These are phyloP conservation scores for Tylopilus intermedius DNA, from an alignment of 768 basidiomycete genomes.

Conservation along the genomic window DNA sequence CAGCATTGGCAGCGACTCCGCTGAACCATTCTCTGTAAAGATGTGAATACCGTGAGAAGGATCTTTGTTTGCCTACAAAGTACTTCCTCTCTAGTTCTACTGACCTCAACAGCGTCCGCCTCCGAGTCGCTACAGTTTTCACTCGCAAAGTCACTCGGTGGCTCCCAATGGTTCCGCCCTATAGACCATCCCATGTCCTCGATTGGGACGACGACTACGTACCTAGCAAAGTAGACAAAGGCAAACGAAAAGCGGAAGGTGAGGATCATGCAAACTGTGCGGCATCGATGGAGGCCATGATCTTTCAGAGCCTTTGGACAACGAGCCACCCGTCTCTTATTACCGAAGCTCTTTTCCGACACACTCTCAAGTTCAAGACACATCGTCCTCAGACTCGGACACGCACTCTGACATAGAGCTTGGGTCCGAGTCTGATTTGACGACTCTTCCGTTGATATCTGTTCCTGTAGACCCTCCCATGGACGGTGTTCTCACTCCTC, in stretches of 20 bases:
- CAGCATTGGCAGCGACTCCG: too few species aligned
- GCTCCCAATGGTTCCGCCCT: slow-evolving; percentile 8
- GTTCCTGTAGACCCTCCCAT: not conserved
- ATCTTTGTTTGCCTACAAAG: too few species aligned
- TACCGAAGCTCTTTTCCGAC: not conserved
- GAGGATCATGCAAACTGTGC: not conserved
- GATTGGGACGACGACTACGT: not conserved
- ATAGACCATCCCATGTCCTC: slow-evolving; percentile 14
- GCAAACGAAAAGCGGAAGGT: slow-evolving; percentile 18
- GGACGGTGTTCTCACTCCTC: not conserved
- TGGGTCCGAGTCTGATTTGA: slow-evolving; percentile 1
- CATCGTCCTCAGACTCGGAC: slow-evolving; percentile 7
- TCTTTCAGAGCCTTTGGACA: slow-evolving; percentile 9
- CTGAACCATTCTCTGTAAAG: too few species aligned
- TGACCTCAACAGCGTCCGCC: too few species aligned
- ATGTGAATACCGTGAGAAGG: too few species aligned
- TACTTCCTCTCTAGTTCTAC: too few species aligned
- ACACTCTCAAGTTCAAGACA: not conserved
- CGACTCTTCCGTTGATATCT: slow-evolving; percentile 1
- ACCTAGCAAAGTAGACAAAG: slow-evolving; percentile 15
- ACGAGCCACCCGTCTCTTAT: not conserved
- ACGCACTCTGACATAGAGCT: not conserved
- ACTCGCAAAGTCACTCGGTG: not conserved
- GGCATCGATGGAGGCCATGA: not conserved
- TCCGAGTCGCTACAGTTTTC: too few species aligned